Percentiles rank a stretch among this genome's conserved stretches.
Evolutionary conservation across 1,139 yeast species (phyloP).

Genomic region (Protomyces lactucae-debilis): DNA sequence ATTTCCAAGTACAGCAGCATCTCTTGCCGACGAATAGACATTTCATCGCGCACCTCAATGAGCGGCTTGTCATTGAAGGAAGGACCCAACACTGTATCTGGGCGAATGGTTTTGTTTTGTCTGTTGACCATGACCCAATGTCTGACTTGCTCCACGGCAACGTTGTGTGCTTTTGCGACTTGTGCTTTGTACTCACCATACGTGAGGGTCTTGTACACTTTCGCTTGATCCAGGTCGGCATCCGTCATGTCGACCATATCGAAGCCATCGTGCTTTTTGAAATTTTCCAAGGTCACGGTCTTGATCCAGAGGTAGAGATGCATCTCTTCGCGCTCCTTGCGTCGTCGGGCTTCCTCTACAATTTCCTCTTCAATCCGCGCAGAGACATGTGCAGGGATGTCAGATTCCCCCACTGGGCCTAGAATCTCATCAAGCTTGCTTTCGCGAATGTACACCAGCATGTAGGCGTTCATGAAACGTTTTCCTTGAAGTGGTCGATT

Average conservation of each 20-base stretch:
- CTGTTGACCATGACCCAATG: constrained; percentile 66
- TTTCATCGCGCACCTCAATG: constrained; percentile 25
- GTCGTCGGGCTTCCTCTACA: constrained; percentile 52
- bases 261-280: constrained; percentile 62
- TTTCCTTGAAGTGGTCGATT: constrained; percentile 39
- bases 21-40: constrained; percentile 9
- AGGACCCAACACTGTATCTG: constrained; percentile 50
- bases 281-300: constrained; percentile 51
- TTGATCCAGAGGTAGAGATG: constrained; percentile 64
- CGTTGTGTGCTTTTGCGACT: constrained; percentile 48
- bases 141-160: constrained; percentile 46
- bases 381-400: constrained; percentile 68
- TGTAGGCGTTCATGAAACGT: constrained; percentile 89
- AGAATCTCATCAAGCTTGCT: constrained; percentile 55
- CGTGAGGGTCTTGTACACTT: constrained; percentile 56
- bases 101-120: constrained; percentile 67
- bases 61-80: constrained; percentile 10
- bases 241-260: constrained; percentile 50
- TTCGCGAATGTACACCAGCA: constrained; percentile 87
- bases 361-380: constrained; percentile 59
- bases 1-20: constrained; percentile 25
- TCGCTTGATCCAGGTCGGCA: constrained; percentile 41
- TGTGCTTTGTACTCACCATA: constrained; percentile 50
- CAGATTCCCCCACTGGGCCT: constrained; percentile 52
- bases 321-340: constrained; percentile 69